Percentiles rank a stretch among this genome's conserved stretches.
Evolutionary conservation across 257 asterid species (phyloP).

Genomic region (Solanum corneliomulleri): DNA sequence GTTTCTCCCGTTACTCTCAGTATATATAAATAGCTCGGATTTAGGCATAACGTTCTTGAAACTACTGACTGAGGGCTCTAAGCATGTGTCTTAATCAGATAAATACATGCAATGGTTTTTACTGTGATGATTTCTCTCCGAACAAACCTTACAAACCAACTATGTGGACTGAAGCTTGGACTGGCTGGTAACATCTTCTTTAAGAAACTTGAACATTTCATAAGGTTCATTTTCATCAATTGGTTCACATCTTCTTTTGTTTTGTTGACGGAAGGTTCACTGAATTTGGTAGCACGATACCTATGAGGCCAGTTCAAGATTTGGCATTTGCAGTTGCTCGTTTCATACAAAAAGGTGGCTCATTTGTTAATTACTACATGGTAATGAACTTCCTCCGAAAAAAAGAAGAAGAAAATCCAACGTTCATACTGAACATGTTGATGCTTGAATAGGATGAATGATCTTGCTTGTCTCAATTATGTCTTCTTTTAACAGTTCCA

Average conservation of each 20-base stretch:
- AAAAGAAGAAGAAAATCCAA: neutral
- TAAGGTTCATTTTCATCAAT: neutral
- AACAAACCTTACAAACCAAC: slow-evolving; percentile 59
- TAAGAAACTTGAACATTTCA: too few species aligned
- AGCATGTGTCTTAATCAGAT: slow-evolving; percentile 24
- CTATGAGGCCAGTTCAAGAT: slow-evolving; percentile 60
- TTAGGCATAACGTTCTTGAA: neutral
- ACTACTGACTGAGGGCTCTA: neutral
- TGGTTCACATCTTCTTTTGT: neutral
- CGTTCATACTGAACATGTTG: neutral
- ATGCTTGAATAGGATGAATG: neutral
- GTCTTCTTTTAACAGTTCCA: slow-evolving; percentile 31
- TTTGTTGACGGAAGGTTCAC: slow-evolving; percentile 34
- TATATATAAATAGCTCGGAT: neutral
- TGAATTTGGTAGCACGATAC: slow-evolving; percentile 47
- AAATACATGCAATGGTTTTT: slow-evolving; percentile 62
- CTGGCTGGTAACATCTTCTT: slow-evolving; percentile 32
- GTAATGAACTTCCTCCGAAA: slow-evolving; percentile 13
- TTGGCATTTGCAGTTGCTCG: slow-evolving; percentile 68
- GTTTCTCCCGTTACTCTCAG: neutral
- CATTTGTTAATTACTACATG: slow-evolving; percentile 61
- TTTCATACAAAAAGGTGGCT: slow-evolving; percentile 52
- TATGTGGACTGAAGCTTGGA: slow-evolving; percentile 80
- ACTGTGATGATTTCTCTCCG: slow-evolving; percentile 52
- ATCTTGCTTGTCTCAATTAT: neutral